Base-by-base conservation (phyloP, 2,329 filamentous ascomycete genomes). In the Aspergillus calidoustus region DNA sequence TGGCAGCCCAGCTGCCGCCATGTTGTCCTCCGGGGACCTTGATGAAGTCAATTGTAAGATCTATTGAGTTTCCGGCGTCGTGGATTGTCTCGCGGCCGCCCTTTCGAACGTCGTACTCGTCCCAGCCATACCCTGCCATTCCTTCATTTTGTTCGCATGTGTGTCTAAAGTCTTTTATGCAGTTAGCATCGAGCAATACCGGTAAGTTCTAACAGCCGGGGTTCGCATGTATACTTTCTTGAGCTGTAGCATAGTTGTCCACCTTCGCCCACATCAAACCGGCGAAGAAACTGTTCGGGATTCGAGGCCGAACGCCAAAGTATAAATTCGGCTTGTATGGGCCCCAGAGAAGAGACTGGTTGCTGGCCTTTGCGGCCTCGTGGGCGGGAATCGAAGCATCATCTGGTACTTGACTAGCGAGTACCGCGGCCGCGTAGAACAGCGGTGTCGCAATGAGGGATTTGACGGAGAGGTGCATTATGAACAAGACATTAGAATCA, bases 91-190 rank as follows among this genome's bases (percentile, higher is more conserved):
- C 92, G 23, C 91, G 84, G 59, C 95, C 95, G 64, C 95, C 95
- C 60, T 85, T 90, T 61, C 95, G 86, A 23, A 93, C 89, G 78
- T 99, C 95, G 76, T 96, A 99, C 75, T 96, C 92, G 71, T 98
- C 93, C 95, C 95, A 99, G 64, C 95, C 95, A 76, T 99, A 99
- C 59, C 94, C 94, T 52, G 88, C 90, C 85, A 99, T 96, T 67
- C 91, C 91, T 75, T 96, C 92, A 76, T 95, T 87, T 76, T 99
- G 95, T 77, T 98, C 95, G 79, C 95, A 99, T 0, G 95, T 97
- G 76, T 97, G 93, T 66, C 95, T 89, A 71, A 97, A 90, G 70
- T 89, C 92, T 95, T 95, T 73, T 57, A 28, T 22, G 22, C 63
- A n/a, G 68, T 74, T 38, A 73, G 69, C n/a, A 43, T 17, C 23